Percentiles rank a stretch among this genome's conserved stretches.
phyloP scores from a whole-genome alignment of 2,329 filamentous ascomycete genomes.

The Monilinia polystroma region DNA sequence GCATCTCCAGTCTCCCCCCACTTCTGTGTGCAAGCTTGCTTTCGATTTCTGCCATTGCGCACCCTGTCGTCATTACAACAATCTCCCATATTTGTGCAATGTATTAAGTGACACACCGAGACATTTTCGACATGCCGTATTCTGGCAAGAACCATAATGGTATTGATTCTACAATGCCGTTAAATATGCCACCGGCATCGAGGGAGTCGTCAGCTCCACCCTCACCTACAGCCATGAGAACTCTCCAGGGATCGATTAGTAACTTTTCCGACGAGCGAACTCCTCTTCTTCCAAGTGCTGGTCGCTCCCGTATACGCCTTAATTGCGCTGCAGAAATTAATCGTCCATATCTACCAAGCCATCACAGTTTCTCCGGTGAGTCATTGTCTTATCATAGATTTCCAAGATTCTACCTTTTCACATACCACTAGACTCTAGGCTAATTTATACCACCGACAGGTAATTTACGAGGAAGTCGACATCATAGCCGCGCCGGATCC shows the following conservation, averaged over 20 bases:
- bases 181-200: constrained; percentile 19
- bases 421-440: not conserved
- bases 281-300: constrained; percentile 32
- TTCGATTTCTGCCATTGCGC: not conserved
- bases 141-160: constrained; percentile 18
- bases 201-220: constrained; percentile 21
- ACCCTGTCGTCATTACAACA: constrained; percentile 5
- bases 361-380: constrained; percentile 35
- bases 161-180: constrained; percentile 19
- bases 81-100: constrained; percentile 12
- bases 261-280: constrained; percentile 36
- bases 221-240: constrained; percentile 22
- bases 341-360: constrained; percentile 32
- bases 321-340: constrained; percentile 28
- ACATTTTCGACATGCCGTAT: constrained; percentile 17
- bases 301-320: constrained; percentile 36
- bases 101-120: constrained; percentile 23
- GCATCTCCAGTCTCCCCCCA: not conserved
- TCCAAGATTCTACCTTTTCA: not conserved
- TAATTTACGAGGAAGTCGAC: constrained; percentile 35
- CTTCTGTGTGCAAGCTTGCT: constrained; percentile 3
- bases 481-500: constrained; percentile 56
- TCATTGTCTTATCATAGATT: not conserved
- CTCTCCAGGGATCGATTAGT: constrained; percentile 20
- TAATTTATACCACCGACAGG: constrained; percentile 29